Percentiles rank a stretch among this genome's conserved stretches.
Conservation (phyloP, 2,329 filamentous ascomycete species). For the Sordariomycetes sp. region DNA sequence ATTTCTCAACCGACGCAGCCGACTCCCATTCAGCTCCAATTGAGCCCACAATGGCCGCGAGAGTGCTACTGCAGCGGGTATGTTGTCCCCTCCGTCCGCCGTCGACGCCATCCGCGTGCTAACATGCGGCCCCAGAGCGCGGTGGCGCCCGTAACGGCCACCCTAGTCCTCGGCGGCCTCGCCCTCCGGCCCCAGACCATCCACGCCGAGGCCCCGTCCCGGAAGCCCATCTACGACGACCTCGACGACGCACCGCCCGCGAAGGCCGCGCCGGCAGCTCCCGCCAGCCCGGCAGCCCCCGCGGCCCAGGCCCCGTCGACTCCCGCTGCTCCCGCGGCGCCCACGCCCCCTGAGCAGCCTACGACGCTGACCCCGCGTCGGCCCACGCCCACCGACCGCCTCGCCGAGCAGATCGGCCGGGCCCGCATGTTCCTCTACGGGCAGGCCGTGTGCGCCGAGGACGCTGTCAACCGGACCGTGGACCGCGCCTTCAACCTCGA, state of each 20-base stretch:
- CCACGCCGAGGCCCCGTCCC: slow-evolving; percentile 34
- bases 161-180: slow-evolving; percentile 33
- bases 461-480: slow-evolving; percentile 70
- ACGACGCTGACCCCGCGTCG: slow-evolving; percentile 20
- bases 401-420: slow-evolving; percentile 69
- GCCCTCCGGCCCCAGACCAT: slow-evolving; percentile 32
- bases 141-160: slow-evolving; percentile 38
- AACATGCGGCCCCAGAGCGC: slow-evolving; percentile 27
- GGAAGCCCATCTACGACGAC: slow-evolving; percentile 75
- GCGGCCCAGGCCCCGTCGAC: slow-evolving; percentile 15
- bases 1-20: slow-evolving; percentile 1
- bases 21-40: slow-evolving; percentile 19
- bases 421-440: slow-evolving; percentile 70
- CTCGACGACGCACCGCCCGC: slow-evolving; percentile 28
- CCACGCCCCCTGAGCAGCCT: slow-evolving; percentile 16
- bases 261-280: slow-evolving; percentile 15
- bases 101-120: slow-evolving; percentile 7
- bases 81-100: slow-evolving; percentile 8
- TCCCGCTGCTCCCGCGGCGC: slow-evolving; percentile 14
- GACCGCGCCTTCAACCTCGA: slow-evolving; percentile 74
- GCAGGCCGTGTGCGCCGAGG: slow-evolving; percentile 62
- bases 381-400: slow-evolving; percentile 78
- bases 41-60: slow-evolving; percentile 43
- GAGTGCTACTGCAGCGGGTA: slow-evolving; percentile 45
- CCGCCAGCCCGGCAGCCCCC: slow-evolving; percentile 12